phyloP scores from a whole-genome alignment of 768 basidiomycete species.

The Podaxis sp. region DNA sequence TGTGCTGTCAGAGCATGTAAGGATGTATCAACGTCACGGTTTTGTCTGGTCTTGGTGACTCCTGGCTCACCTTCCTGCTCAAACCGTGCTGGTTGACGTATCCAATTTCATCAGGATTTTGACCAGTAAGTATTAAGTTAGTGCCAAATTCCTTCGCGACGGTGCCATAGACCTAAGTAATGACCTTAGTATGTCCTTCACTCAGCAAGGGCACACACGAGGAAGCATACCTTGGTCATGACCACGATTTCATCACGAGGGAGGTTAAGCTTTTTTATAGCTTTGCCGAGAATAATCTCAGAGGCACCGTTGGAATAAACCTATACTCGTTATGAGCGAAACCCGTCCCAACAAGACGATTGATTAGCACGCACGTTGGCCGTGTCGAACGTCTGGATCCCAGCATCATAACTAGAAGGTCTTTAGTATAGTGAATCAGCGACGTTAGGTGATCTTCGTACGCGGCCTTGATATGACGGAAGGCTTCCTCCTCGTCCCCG shows the following conservation, averaged over 20 bases:
- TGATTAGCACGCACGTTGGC: conserved; percentile 37
- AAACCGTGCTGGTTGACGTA: conserved; percentile 56
- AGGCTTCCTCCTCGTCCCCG: conserved; percentile 46
- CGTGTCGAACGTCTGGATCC: conserved; percentile 64
- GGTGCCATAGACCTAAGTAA: not conserved
- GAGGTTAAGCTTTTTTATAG: conserved; percentile 61
- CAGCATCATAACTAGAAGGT: conserved; percentile 50
- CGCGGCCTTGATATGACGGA: conserved; percentile 54
- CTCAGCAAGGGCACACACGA: conserved; percentile 21
- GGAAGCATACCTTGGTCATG: conserved; percentile 61
- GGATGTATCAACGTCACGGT: not conserved
- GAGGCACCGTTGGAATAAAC: conserved; percentile 66
- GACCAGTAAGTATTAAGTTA: conserved; percentile 5
- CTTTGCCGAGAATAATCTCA: conserved; percentile 69
- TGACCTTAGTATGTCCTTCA: not conserved
- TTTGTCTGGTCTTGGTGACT: not conserved
- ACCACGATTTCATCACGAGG: conserved; percentile 78
- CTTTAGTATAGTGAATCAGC: no score
- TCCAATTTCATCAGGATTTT: conserved; percentile 36
- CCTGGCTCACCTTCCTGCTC: conserved; percentile 33
- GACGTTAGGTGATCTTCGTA: conserved; percentile 16
- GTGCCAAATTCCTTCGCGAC: not conserved
- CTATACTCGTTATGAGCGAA: conserved; percentile 26
- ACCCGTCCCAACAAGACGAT: not conserved
- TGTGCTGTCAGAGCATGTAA: conserved; percentile 37